Evolutionary conservation across 805 yeast species (phyloP), one percentile per base, ranked within the genome.

Genomic region (Wickerhamomyces pijperi): DNA sequence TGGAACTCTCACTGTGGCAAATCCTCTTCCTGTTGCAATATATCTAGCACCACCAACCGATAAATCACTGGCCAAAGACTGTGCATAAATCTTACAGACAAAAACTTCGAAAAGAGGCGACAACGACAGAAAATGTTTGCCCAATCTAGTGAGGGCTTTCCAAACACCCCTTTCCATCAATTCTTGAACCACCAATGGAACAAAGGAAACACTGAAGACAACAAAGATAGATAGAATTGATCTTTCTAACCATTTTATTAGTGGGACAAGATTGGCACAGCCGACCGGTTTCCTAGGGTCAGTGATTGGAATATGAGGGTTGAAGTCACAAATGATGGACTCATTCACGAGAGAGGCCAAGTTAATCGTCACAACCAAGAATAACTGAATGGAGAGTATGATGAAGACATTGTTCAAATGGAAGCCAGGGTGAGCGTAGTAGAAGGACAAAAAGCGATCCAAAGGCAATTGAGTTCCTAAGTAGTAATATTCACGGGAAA

Each of bases 351-450:
- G 59, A 0, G 83, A 69, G 15, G 81, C 77, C 52, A 82, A 60
- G 59, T 82, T 80, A 31, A 77, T 60, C 19, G 74, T 56, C 15
- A 76, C 74, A 17, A 77, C 56, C 52, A 77, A 60, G 39, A 78
- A 76, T 61, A 82, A 61, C 52, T 79, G 71, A 39, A 82, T 67
- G 1, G 92, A 81, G 21, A 80, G 60, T 45, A 79, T 71, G 54
- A 83, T 82, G 50, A 81, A 78, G 40, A 80, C 75, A 55, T 83
- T 82, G 56, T 83, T 83, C 55, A 82, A 63, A 54, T 83, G 94
- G 63, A 83, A 83, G 17, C 94, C 94, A 2, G 92, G 87, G 51
- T 83, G 94, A 2, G 90, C 94, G 55, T 80, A 83, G 58, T 77
- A 83, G 57, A 83, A 82, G 0, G 90, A 78, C 42, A 82, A 60